Evolutionary conservation across 225 moss, liverwort and hornwort genomes (phyloP), one percentile per base, ranked within the genome.

Genomic region (Antitrichia curtipendula): DNA sequence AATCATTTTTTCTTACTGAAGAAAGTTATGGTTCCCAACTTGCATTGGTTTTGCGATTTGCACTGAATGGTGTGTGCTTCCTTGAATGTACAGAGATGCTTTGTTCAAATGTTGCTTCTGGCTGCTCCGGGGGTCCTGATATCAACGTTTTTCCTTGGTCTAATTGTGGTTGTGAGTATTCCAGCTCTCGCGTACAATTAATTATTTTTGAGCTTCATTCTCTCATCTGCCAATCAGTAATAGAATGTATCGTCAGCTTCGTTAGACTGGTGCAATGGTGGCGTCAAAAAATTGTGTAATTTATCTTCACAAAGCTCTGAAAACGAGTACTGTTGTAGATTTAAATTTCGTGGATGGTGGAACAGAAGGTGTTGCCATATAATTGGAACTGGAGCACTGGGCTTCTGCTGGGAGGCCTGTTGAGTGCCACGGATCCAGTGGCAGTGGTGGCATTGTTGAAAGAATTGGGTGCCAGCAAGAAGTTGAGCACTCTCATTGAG

Each of bases 401-500:
- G 84, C 91, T 99, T 54, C 92, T 99, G 86, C 89, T 99, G 63
- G 99, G 97, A 81, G 96, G 97, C 83, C 90, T 99, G 87, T 93
- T 99, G 73, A 97, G 99, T 92, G 97, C 99, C 81, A 99, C 99
- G 52, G 99, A 99, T 80, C 99, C 99, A 17, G 99, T 99, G 84
- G 99, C 99, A 61, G 96, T 99, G 84, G 97, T 99, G 81, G 94
- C 97, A 41, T 92, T 99, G 84, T 95, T 99, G 54, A 99, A 96
- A 88, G 97, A 99, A n/a, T 92, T 99, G 84, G 97, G 99, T 60
- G 96, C 95, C 68, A 99, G 99, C 93, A 99, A 99, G 91, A 99
- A 99, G 84, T 84, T 99, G 91, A 95, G 95, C 90, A 99, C 99
- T 60, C 92, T 99, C 77, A 94, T 99, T 54, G 99, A 97, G 89